A percentile compares a stretch with the other conserved stretches of the same genome.
These are phyloP conservation scores for Venturia nashicola DNA, from an alignment of 2,329 filamentous ascomycete species.

Conservation along the genomic window DNA sequence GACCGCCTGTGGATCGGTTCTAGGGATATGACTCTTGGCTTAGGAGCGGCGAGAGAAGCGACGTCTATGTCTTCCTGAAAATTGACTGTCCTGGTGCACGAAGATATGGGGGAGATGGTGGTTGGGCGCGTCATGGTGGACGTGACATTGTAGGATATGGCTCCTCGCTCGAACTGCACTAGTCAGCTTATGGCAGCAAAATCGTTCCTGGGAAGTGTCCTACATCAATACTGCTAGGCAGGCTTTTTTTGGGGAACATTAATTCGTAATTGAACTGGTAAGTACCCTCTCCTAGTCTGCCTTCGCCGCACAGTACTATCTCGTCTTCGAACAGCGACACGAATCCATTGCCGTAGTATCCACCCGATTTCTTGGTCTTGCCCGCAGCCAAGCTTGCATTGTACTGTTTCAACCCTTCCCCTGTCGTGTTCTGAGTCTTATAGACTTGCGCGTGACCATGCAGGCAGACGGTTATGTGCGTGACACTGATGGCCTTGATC, in stretches of 20 bases:
- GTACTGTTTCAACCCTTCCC: constrained; percentile 38
- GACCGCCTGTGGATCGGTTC: constrained; percentile 69
- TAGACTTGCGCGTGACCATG: constrained; percentile 72
- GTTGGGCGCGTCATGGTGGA: constrained; percentile 83
- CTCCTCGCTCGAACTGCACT: constrained; percentile 83
- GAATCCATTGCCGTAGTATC: constrained; percentile 63
- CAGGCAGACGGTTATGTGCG: constrained; percentile 65
- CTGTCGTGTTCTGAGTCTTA: constrained; percentile 53
- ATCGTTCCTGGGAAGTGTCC: constrained; percentile 22
- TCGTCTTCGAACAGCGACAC: constrained; percentile 77
- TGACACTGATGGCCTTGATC: constrained; percentile 63
- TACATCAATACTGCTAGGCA: constrained; percentile 94
- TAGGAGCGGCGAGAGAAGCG: constrained; percentile 59
- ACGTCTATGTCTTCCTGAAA: constrained; percentile 78
- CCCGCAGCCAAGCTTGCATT: constrained; percentile 38
- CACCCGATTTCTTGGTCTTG: constrained; percentile 32
- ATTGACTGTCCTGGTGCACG: constrained; percentile 69
- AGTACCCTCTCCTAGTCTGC: constrained; percentile 57
- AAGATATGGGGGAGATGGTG: constrained; percentile 66
- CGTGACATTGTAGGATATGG: constrained; percentile 81
- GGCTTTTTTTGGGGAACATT: constrained; percentile 52
- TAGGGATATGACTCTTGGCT: constrained; percentile 70
- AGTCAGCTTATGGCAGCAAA: constrained; percentile 12
- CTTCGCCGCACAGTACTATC: constrained; percentile 66
- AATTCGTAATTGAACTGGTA: constrained; percentile 73